Evolutionary conservation across 352 stramenopile genomes (phyloP), one percentile per base, ranked within the genome.

Genomic region (Globisporangium yorkense): DNA sequence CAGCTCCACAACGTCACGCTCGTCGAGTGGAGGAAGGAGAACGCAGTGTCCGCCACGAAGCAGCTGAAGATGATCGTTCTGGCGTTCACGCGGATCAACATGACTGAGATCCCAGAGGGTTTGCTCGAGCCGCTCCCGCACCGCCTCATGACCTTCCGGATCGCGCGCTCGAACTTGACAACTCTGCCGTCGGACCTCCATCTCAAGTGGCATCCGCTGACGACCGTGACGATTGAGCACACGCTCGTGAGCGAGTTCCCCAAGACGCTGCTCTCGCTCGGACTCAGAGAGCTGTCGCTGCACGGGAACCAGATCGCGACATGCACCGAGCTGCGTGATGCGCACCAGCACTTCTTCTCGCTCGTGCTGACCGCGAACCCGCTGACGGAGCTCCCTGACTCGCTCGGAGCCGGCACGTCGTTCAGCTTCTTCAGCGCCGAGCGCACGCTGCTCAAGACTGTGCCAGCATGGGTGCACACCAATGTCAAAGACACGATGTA

Each of bases 1-100:
- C 47, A 72, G 15, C 47, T 74, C 10, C 61, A 70, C 63, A 77
- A 74, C 39, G 47, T 20, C 9, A 74, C 70, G 39, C 35, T 63
- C 49, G 49, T 48, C 16, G 57, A 63, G 49, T 63, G 56, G 56
- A 37, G 16, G 15, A 50, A 44, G n/a, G 56, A 46, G 29, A 50
- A n/a, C n/a, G 37, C 20, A 0, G 9, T 56, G 1, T 51, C 56
- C 16, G 37, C 52, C 16, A 7, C 52, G 12, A 51, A 27, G 39
- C 53, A 58, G 10, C 2, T 10, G 18, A 54, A 60, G 24, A n/a
- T 60, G 31, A 12, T 40, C 31, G 20, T 54, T 13, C n/a, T 54
- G 9, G 9, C 48, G 15, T 16, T 61, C 5, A 18, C 37, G 21
- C 33, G 24, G 15, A 45, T 24, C 20, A 53, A 52, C 57, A 52